phyloP scores from a whole-genome alignment of 108 stramenopile genomes.

The Nitzschia sp. region DNA sequence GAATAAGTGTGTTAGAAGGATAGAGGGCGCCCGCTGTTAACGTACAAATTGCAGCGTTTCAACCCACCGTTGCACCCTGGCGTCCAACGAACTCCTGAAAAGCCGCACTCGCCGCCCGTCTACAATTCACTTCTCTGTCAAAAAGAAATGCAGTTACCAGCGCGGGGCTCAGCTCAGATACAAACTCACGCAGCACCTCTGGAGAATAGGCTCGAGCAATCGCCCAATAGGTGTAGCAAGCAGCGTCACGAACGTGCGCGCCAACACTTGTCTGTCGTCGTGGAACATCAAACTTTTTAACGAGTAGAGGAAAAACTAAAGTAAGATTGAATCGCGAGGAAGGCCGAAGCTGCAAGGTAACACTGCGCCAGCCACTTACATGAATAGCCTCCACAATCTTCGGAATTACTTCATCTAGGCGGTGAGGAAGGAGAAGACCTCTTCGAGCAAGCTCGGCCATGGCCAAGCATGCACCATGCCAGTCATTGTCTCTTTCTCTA shows the following conservation, averaged over 20 bases:
- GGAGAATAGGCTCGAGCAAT: conserved; percentile 97
- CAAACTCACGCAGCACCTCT: conserved; percentile 66
- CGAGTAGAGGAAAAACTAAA: background rate
- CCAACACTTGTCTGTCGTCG: conserved; percentile 92
- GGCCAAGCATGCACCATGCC: conserved; percentile 98
- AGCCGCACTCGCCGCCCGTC: conserved; percentile 97
- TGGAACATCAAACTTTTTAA: conserved; percentile 92
- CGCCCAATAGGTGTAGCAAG: conserved; percentile 99
- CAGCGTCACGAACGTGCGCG: conserved; percentile 96
- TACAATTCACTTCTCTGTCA: conserved; percentile 97
- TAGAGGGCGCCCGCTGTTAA: too few species aligned
- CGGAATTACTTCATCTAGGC: conserved; percentile 85
- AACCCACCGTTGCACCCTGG: conserved; percentile 42
- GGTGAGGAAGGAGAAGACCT: conserved; percentile 91
- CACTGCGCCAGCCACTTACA: conserved; percentile 1
- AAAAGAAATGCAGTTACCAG: conserved; percentile 92
- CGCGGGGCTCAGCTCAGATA: conserved; percentile 65
- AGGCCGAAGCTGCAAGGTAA: background rate
- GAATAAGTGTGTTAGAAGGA: background rate
- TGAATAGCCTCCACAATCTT: conserved; percentile 77
- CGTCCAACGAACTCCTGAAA: conserved; percentile 93
- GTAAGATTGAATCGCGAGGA: background rate
- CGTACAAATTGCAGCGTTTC: too few species aligned
- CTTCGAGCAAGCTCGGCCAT: conserved; percentile 95
- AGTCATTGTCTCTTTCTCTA: conserved; percentile 78